phyloP scores from a whole-genome alignment of 1,284 basidiomycete species.

The Austroboletus niveus region DNA sequence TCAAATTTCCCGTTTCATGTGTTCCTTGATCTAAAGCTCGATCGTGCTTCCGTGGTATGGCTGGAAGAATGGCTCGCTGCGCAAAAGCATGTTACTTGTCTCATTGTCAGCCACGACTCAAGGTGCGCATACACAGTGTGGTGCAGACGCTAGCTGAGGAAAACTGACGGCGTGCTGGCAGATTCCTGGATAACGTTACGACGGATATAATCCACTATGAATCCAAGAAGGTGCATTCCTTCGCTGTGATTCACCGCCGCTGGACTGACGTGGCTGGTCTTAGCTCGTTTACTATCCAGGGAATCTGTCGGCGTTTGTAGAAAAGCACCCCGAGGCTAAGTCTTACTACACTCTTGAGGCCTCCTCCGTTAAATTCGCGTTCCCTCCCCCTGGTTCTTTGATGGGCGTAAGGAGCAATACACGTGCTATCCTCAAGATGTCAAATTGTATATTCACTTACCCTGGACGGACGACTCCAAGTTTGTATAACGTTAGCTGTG shows the following conservation, averaged over 20 bases:
- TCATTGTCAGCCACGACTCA: conserved; percentile 98
- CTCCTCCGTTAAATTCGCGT: conserved; percentile 93
- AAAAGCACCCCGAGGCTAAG: conserved; percentile 90
- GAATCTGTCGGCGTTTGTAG: conserved; percentile 91
- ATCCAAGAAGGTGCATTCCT: conserved; percentile 71
- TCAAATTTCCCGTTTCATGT: conserved; percentile 22
- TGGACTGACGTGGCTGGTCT: conserved; percentile 14
- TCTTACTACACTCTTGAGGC: conserved; percentile 97
- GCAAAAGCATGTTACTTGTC: conserved; percentile 84
- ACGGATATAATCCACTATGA: conserved; percentile 99
- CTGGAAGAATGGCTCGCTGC: conserved; percentile 86
- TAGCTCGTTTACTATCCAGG: conserved; percentile 94
- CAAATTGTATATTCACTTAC: conserved; percentile 93
- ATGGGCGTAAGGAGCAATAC: conserved; percentile 98
- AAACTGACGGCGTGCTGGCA: conserved; percentile 28
- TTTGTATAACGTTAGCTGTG: conserved; percentile 87
- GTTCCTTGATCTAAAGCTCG: conserved; percentile 52
- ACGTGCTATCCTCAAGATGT: conserved; percentile 93
- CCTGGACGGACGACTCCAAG: conserved; percentile 84
- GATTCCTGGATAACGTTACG: conserved; percentile 95
- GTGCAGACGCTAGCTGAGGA: conserved; percentile 6
- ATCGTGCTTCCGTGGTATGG: conserved; percentile 91
- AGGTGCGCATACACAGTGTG: conserved; percentile 52
- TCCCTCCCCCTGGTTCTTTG: conserved; percentile 93
- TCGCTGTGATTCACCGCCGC: conserved; percentile 17